A percentile compares a stretch with the other conserved stretches of the same genome.
phyloP scores from a whole-genome alignment of 345 rosid genomes.

The Sisymbrium irio region DNA sequence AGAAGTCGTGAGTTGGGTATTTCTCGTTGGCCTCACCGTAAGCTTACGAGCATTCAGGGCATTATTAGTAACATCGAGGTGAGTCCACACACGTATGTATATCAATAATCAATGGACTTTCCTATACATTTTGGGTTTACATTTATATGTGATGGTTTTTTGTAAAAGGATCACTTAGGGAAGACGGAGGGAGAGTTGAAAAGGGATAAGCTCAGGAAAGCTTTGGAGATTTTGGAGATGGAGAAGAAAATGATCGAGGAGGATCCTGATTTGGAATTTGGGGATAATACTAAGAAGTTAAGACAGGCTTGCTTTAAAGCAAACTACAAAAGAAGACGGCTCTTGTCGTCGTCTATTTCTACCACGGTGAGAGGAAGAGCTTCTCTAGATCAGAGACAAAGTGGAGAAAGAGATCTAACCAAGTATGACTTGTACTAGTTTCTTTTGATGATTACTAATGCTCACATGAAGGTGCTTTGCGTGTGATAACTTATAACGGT shows the following conservation, averaged over 20 bases:
- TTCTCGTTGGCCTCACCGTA: constrained; percentile 68
- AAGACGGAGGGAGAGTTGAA: constrained; percentile 30
- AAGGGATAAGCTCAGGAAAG: constrained; percentile 35
- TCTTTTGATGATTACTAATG: not conserved
- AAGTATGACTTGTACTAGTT: not conserved
- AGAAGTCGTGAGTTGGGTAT: constrained; percentile 64
- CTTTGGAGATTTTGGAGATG: constrained; percentile 52
- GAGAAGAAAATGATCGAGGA: constrained; percentile 68
- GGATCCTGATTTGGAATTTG: constrained; percentile 52
- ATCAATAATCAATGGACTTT: not conserved
- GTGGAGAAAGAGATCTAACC: not conserved
- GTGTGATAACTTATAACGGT: not conserved
- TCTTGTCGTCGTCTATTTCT: not conserved
- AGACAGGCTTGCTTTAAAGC: constrained; percentile 87
- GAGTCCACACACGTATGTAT: not conserved
- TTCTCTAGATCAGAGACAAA: not conserved
- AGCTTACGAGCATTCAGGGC: constrained; percentile 53
- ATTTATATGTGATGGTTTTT: not conserved
- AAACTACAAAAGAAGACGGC: constrained; percentile 61
- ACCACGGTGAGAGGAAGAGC: not conserved
- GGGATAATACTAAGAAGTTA: constrained; percentile 56
- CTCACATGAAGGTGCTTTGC: not conserved
- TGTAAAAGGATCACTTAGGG: constrained; percentile 30
- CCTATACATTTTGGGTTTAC: not conserved
- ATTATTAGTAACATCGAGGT: constrained; percentile 53